These are phyloP conservation scores for Geotrichum carabidarum DNA, from an alignment of 1,139 yeast genomes.

Conservation along the genomic window DNA sequence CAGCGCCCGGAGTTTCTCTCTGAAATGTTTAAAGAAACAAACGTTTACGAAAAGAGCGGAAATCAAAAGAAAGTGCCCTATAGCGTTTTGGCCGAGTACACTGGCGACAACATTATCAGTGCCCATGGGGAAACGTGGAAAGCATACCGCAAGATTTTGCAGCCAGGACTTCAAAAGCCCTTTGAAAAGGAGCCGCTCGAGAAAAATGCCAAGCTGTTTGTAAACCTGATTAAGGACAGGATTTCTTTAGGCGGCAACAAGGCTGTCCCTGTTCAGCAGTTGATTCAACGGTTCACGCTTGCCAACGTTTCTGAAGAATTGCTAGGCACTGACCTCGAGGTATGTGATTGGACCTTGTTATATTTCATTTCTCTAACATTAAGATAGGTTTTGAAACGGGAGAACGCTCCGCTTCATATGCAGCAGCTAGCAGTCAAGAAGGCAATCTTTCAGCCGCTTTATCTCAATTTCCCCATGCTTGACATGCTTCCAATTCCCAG, in stretches of 20 bases:
- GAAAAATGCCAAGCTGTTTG: conserved; percentile 9
- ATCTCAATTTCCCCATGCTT: conserved; percentile 50
- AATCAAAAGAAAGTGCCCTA: conserved; percentile 56
- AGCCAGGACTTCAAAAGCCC: conserved; percentile 47
- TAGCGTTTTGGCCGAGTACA: conserved; percentile 51
- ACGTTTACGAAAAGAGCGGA: conserved; percentile 53
- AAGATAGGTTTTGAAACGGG: conserved; percentile 31
- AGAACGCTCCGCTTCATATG: conserved; percentile 39
- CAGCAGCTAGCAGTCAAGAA: conserved; percentile 45
- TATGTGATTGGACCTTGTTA: conserved; percentile 21
- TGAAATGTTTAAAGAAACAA: conserved; percentile 48
- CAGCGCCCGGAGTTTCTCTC: conserved; percentile 47
- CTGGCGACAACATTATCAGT: conserved; percentile 61
- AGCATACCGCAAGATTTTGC: conserved; percentile 45
- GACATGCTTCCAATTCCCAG: conserved; percentile 51
- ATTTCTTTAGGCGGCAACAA: neutral
- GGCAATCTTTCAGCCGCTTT: conserved; percentile 55
- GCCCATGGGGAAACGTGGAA: conserved; percentile 57
- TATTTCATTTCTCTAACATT: conserved; percentile 4
- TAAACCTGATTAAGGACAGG: conserved; percentile 23
- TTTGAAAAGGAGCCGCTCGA: conserved; percentile 40
- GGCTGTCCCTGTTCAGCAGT: conserved; percentile 38
- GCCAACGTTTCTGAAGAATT: conserved; percentile 51
- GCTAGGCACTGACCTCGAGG: conserved; percentile 47
- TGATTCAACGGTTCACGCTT: conserved; percentile 46